Percentiles rank a stretch among this genome's conserved stretches.
Conservation (phyloP, 768 basidiomycete species). For the Boletus reticuloceps region DNA sequence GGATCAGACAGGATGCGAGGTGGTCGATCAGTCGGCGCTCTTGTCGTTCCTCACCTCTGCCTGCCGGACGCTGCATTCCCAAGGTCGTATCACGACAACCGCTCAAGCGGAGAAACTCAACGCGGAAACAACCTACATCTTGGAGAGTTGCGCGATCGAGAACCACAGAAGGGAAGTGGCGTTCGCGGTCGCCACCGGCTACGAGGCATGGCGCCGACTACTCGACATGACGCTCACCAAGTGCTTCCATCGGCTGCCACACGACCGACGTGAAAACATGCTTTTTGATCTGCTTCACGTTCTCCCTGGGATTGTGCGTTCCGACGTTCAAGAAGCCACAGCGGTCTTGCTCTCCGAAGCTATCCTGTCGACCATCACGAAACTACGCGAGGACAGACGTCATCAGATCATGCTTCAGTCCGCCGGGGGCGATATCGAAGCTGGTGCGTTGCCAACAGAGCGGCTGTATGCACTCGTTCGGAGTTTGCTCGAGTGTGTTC, state of each 20-base stretch:
- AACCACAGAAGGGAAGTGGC: constrained; percentile 84
- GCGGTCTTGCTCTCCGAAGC: constrained; percentile 83
- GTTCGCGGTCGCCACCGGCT: constrained; percentile 64
- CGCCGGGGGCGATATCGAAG: constrained; percentile 57
- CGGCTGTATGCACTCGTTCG: constrained; percentile 73
- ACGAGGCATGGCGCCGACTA: constrained; percentile 82
- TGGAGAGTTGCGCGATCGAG: constrained; percentile 83
- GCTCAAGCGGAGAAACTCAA: constrained; percentile 65
- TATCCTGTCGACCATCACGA: constrained; percentile 78
- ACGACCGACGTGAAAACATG: constrained; percentile 82
- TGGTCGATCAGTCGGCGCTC: constrained; percentile 74
- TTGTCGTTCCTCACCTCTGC: constrained; percentile 65
- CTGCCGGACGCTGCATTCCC: constrained; percentile 58
- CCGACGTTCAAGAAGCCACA: constrained; percentile 66
- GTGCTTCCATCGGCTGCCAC: constrained; percentile 79
- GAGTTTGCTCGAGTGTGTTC: constrained; percentile 68
- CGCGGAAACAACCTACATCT: constrained; percentile 68
- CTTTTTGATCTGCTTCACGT: constrained; percentile 88
- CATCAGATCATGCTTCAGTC: constrained; percentile 69
- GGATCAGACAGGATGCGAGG: constrained; percentile 73
- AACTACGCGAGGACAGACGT: constrained; percentile 79
- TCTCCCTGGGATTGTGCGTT: constrained; percentile 68
- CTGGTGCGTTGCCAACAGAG: constrained; percentile 75
- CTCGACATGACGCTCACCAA: constrained; percentile 85
- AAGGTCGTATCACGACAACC: constrained; percentile 62